phyloP scores from a whole-genome alignment of 1,284 basidiomycete genomes.

The Vanrija humicola region DNA sequence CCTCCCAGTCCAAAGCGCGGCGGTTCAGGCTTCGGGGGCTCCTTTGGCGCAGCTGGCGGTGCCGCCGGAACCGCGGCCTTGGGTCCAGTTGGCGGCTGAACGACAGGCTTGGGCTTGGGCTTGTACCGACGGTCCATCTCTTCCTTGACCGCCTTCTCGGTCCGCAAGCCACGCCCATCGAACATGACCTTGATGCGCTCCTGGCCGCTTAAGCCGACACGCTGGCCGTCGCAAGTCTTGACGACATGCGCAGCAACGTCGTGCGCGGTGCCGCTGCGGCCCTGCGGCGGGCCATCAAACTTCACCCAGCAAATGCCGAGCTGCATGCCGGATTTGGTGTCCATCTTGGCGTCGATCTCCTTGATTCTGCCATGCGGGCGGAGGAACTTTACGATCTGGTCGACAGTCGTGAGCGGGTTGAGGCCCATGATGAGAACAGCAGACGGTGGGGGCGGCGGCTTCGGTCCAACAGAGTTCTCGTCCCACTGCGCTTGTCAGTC shows the following conservation, averaged over 20 bases:
- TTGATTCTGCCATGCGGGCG: conserved; percentile 62
- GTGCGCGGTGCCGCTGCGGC: conserved; percentile 32
- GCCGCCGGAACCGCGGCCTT: neutral
- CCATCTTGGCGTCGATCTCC: conserved; percentile 74
- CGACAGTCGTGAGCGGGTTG: conserved; percentile 65
- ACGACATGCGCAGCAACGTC: conserved; percentile 46
- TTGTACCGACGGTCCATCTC: conserved; percentile 59
- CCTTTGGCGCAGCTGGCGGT: neutral
- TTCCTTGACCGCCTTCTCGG: conserved; percentile 49
- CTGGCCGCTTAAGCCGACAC: conserved; percentile 37
- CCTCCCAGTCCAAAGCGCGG: conserved; percentile 4
- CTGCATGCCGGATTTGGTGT: conserved; percentile 71
- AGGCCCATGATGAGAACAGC: conserved; percentile 71
- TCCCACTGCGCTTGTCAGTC: conserved; percentile 60
- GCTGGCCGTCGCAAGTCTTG: conserved; percentile 45
- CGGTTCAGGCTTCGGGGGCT: conserved; percentile 7
- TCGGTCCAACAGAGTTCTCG: conserved; percentile 64
- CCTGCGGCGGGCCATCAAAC: conserved; percentile 51
- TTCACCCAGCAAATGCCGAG: conserved; percentile 78
- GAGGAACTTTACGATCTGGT: conserved; percentile 67
- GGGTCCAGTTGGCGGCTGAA: neutral
- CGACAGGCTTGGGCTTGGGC: conserved; percentile 28
- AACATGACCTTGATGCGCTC: conserved; percentile 47
- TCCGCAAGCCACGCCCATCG: conserved; percentile 49
- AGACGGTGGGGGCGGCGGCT: conserved; percentile 61